phyloP scores from a whole-genome alignment of 306 rosid species.

The Oemleria cerasiformis region DNA sequence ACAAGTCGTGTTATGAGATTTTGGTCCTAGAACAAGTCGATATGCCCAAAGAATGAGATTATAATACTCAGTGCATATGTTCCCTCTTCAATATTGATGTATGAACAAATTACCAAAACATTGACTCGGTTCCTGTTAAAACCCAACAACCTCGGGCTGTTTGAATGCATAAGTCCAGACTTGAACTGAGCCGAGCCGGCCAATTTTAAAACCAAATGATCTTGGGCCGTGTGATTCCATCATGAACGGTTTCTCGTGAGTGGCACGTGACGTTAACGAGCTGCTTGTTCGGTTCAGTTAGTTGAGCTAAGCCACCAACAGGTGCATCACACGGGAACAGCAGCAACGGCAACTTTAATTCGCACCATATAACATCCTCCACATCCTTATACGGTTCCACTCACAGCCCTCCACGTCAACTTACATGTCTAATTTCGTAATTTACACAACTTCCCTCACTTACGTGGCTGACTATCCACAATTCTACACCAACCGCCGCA shows the following conservation, averaged over 20 bases:
- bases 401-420: constrained; percentile 13
- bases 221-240: background rate
- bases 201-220: background rate
- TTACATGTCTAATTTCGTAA: background rate
- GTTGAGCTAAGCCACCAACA: constrained; percentile 34
- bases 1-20: too few relatives aligned
- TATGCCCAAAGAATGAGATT: too few relatives aligned
- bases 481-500: too few relatives aligned
- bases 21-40: too few relatives aligned
- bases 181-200: background rate
- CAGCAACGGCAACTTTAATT: background rate
- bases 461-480: background rate
- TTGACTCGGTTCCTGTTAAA: background rate
- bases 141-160: background rate
- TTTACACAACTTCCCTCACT: fast-evolving
- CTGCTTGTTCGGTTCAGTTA: constrained; percentile 3
- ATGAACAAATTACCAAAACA: too few relatives aligned
- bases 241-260: background rate
- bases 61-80: too few relatives aligned
- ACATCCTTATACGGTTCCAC: background rate
- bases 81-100: too few relatives aligned
- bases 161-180: background rate
- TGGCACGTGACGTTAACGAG: background rate
- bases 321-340: background rate
- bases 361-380: background rate